Base-by-base conservation (phyloP, 495 filamentous ascomycete genomes). In the Sordaria brevicollis region DNA sequence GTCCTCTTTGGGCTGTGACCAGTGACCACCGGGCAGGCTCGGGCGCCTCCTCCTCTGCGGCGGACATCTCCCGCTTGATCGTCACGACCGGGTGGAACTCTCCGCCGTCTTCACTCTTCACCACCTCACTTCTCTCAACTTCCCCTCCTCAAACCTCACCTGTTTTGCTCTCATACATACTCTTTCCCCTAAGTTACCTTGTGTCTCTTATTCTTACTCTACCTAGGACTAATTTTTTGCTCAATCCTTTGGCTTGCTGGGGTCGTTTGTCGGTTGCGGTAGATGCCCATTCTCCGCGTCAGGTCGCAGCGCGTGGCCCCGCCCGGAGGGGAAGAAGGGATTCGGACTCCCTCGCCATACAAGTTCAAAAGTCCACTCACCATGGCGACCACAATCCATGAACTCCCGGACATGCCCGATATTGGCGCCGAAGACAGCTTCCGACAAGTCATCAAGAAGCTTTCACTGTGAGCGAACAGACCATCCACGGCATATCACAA, bases 401-500 rank as follows among this genome's bases (percentile, higher is more conserved):
- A 57, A 5, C 21, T 57, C 21, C 49, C 73, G n/a, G 85, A 86
- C 36, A 81, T 89, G 15, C 91, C 89, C 8, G 80, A 86, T 67
- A 92, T 93, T 73, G 81, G 80, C 11, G 83, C 86, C 33, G 81
- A 89, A 41, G 91, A 93, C 73, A 76, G 81, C 10, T 89, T 94
- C 68, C 83, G 87, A 11, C 83, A 86, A 65, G 81, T 93, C n/a
- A 83, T 92, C 62, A 87, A 86, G 76, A 89, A 91, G 75, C 79
- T 94, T 17, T 89, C 89, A 21, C 79, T 84, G 89, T 92, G 81
- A 74, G 83, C 69, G 39, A 31, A 25, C 39, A 67, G 66, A 10
- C 65, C 38, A 36, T 34, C 25, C 35, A 67, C 13, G 4, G 6
- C 57, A 37, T 35, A n/a, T 65, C 9, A 35, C n/a, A n/a, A n/a